Evolutionary conservation across 352 stramenopile genomes (phyloP), one percentile per base, ranked within the genome.

Genomic region (Halophytophthora batemanensis): DNA sequence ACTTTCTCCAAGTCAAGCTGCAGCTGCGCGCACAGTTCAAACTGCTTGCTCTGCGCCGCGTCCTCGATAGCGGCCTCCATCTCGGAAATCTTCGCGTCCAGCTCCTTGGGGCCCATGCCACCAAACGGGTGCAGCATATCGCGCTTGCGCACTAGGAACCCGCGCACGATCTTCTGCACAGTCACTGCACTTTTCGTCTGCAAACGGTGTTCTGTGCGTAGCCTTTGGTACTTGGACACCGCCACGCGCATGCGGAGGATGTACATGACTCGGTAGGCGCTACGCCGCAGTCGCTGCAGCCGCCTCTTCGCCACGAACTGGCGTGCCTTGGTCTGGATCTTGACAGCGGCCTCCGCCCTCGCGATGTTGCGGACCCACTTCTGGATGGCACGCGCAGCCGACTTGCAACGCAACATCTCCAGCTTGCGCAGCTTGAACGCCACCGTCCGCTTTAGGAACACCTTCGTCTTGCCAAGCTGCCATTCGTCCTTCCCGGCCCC

Each of bases 381-480:
- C 55, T 95, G 86, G n/a, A 95, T 59, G 0, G 75, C 74, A 22
- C 86, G 69, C 0, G 84, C 86, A 3, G 86, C 83, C n/a, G 82
- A 84, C 52, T 94, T 93, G 46, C 83, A 84, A 1, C 86, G 83
- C 40, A 96, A 45, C 12, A 86, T 64, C 43, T 96, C 80, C 6
- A 96, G 65, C 42, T 91, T 88, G 15, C 82, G 77, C 19, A 94
- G 46, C 57, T 96, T 96, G 43, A 90, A 74, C 1, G 86, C 81
- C 19, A 96, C 74, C 1, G 54, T 66, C 40, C 86, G 63, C 53
- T 93, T 94, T 23, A 96, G 48, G 43, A 96, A 96, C 10, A 96
- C 82, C 54, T 96, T 96, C 5, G 81, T 92, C 46, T 89, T 93
- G 0, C 86, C 86, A 18, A 96, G 61, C 46, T 96, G 86, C 86